Evolutionary conservation across 1,139 yeast genomes (phyloP).

Genomic region (Lodderomyces pseudojiufengensis): DNA sequence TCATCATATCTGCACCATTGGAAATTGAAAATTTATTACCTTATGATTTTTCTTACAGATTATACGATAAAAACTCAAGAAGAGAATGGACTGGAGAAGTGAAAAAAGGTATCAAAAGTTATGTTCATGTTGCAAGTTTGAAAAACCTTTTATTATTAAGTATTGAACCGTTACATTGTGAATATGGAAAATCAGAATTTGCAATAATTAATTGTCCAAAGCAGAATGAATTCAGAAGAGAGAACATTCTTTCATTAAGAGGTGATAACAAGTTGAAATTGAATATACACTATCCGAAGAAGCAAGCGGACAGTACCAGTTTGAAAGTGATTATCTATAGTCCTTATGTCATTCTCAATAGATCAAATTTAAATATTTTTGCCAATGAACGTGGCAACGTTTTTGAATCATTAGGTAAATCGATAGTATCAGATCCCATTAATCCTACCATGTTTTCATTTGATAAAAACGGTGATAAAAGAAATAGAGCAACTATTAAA

Average conservation of each 20-base stretch:
- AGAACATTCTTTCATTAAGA: slow-evolving; percentile 43
- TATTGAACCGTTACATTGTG: slow-evolving; percentile 64
- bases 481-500: slow-evolving; percentile 65
- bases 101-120: slow-evolving; percentile 60
- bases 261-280: slow-evolving; percentile 43
- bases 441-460: slow-evolving; percentile 85
- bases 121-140: slow-evolving; percentile 78
- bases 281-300: slow-evolving; percentile 61
- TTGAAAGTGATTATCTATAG: slow-evolving; percentile 67
- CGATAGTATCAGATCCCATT: slow-evolving; percentile 23
- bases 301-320: slow-evolving; percentile 42
- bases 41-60: slow-evolving; percentile 67
- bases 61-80: slow-evolving; percentile 74
- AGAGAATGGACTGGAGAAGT: slow-evolving; percentile 67
- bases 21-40: slow-evolving; percentile 85
- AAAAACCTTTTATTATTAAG: slow-evolving; percentile 67
- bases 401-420: slow-evolving; percentile 29
- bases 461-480: slow-evolving; percentile 52
- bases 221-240: slow-evolving; percentile 54
- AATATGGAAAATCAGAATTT: slow-evolving; percentile 70
- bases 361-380: slow-evolving; percentile 66
- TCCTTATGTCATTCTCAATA: slow-evolving; percentile 80
- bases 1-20: slow-evolving; percentile 81
- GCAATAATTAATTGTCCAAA: slow-evolving; percentile 69
- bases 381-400: slow-evolving; percentile 59